Percentiles rank a stretch among this genome's conserved stretches.
Conservation (phyloP, 1,284 basidiomycete species). For the Cyathus olla region DNA sequence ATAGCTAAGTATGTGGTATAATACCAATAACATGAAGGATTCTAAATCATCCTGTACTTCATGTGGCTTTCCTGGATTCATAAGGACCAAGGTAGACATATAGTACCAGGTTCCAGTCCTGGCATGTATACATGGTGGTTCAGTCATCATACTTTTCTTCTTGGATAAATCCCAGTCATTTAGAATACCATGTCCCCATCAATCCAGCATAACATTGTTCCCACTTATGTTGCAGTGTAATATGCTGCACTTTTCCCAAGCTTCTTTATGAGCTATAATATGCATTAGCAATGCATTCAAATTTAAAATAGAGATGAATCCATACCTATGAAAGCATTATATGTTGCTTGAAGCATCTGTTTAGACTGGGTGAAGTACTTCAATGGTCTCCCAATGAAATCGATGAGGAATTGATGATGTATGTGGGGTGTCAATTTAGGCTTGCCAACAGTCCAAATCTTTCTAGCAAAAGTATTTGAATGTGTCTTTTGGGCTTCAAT, state of each 20-base stretch:
- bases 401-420: conserved; percentile 20
- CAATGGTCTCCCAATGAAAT: conserved; percentile 9
- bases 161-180: conserved; percentile 15
- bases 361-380: conserved; percentile 6
- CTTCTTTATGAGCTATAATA: background rate
- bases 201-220: conserved; percentile 6
- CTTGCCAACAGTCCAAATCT: conserved; percentile 10
- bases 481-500: conserved; percentile 14
- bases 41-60: conserved; percentile 13
- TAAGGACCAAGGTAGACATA: conserved; percentile 10
- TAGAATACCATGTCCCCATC: conserved; percentile 6
- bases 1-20: conserved; percentile 3
- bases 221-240: conserved; percentile 9
- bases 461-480: conserved; percentile 3
- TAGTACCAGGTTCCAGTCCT: conserved; percentile 13
- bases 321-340: conserved; percentile 12
- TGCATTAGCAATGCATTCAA: background rate
- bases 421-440: conserved; percentile 5
- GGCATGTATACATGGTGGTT: background rate
- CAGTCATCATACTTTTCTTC: background rate
- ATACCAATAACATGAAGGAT: conserved; percentile 10
- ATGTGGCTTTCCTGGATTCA: background rate
- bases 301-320: background rate
- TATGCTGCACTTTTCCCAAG: background rate
- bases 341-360: conserved; percentile 9